Percentiles rank a stretch among this genome's conserved stretches.
Evolutionary conservation across 108 stramenopile genomes (phyloP).

Genomic region (Epipyxis sp.): DNA sequence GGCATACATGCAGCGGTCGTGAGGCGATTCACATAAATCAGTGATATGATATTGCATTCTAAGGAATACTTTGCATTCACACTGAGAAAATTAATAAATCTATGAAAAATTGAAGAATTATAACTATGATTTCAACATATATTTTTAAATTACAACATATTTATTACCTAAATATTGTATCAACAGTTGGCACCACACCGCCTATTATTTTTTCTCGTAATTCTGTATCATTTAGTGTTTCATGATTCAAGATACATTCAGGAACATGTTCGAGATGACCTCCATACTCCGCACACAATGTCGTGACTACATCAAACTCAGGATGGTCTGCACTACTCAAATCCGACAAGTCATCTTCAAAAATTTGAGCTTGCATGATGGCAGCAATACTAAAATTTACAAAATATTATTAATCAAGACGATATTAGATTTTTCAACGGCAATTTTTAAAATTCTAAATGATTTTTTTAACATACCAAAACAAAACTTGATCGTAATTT

Average conservation of each 20-base stretch:
- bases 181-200: conserved; percentile 13
- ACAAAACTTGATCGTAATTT: conserved; percentile 7
- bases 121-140: not conserved
- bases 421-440: not conserved
- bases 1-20: conserved; percentile 13
- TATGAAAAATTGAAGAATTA: conserved; percentile 10
- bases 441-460: too few relatives aligned
- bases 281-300: not conserved
- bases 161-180: not conserved
- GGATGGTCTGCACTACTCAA: not conserved
- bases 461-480: not conserved
- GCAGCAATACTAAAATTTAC: conserved; percentile 16
- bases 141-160: not conserved
- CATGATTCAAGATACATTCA: conserved; percentile 1
- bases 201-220: not conserved
- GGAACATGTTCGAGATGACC: conserved; percentile 5
- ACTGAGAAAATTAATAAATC: conserved; percentile 19
- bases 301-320: not conserved
- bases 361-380: conserved; percentile 16
- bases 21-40: conserved; percentile 43
- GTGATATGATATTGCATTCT: conserved; percentile 38
- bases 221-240: conserved; percentile 9
- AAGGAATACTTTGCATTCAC: not conserved
- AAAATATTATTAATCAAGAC: not conserved
- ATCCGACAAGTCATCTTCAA: not conserved